Evolutionary conservation across 768 basidiomycete genomes (phyloP).

Genomic region (Lentinula boryana): DNA sequence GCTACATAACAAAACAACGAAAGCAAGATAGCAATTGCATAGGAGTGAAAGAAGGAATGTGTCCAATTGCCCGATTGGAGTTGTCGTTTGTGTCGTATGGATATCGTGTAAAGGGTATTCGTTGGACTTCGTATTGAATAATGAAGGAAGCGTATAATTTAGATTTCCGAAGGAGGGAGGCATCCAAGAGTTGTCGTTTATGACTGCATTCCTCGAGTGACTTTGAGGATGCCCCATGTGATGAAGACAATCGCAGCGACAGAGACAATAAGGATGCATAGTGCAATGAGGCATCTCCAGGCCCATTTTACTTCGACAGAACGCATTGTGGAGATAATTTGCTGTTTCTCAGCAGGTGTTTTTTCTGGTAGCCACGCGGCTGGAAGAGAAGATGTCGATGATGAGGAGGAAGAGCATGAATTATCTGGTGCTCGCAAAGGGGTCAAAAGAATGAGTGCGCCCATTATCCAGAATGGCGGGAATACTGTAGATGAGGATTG

Average conservation of each 20-base stretch:
- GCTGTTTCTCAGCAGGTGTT: conserved; percentile 42
- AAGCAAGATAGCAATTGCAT: background rate
- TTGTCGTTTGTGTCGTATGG: background rate
- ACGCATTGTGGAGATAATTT: conserved; percentile 42
- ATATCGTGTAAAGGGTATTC: background rate
- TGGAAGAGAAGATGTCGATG: conserved; percentile 8
- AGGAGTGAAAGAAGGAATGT: background rate
- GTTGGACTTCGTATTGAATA: no score
- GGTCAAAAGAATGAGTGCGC: conserved; percentile 47
- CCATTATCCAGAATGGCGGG: conserved; percentile 57
- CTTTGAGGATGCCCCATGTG: conserved; percentile 23
- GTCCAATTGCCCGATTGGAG: background rate
- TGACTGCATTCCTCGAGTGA: background rate
- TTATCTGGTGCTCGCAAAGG: conserved; percentile 40
- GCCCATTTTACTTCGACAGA: conserved; percentile 51
- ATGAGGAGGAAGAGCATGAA: conserved; percentile 10
- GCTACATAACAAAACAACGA: background rate
- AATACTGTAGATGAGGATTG: conserved; percentile 36
- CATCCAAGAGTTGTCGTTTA: background rate
- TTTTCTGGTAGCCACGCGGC: conserved; percentile 51
- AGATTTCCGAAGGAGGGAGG: background rate
- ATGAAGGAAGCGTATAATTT: background rate
- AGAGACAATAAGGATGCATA: conserved; percentile 38
- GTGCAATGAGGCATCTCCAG: conserved; percentile 46
- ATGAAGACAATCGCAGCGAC: conserved; percentile 23